A percentile compares a stretch with the other conserved stretches of the same genome.
Evolutionary conservation across 345 rosid species (phyloP).

Genomic region (Citrus hindsii): DNA sequence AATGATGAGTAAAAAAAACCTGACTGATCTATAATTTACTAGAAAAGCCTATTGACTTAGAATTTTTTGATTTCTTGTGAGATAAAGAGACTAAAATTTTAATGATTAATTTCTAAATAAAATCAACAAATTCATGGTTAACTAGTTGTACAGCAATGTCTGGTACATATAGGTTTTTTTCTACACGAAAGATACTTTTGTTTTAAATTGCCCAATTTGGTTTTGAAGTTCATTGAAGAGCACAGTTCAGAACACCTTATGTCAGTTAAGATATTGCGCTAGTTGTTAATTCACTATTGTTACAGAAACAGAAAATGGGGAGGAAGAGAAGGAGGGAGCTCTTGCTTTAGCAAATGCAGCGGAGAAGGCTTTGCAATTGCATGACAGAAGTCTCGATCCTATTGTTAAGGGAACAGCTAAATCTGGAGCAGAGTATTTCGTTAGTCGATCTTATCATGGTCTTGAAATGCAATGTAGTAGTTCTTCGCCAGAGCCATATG

Average conservation of each 20-base stretch:
- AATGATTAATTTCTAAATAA: not conserved
- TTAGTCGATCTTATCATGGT: conserved; percentile 69
- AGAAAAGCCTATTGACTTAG: no score
- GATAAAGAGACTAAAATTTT: no score
- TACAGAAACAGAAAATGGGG: conserved; percentile 26
- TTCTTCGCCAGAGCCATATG: conserved; percentile 47
- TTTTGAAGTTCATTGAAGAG: not conserved
- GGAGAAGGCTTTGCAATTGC: conserved; percentile 68
- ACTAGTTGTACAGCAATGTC: not conserved
- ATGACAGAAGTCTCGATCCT: conserved; percentile 30
- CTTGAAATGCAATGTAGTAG: conserved; percentile 50
- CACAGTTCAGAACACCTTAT: not conserved
- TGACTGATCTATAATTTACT: no score
- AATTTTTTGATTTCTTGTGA: no score
- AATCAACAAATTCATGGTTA: not conserved
- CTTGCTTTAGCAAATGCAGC: conserved; percentile 61
- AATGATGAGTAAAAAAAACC: not conserved
- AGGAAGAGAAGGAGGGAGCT: conserved; percentile 37
- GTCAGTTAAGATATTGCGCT: not conserved
- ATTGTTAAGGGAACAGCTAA: conserved; percentile 51
- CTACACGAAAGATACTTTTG: not conserved
- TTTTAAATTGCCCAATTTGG: not conserved
- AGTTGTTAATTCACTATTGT: conserved; percentile 4
- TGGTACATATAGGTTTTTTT: not conserved
- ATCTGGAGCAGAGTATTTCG: conserved; percentile 79